These are phyloP conservation scores for Boeremia lycopersici DNA, from an alignment of 2,329 filamentous ascomycete species.

Conservation along the genomic window DNA sequence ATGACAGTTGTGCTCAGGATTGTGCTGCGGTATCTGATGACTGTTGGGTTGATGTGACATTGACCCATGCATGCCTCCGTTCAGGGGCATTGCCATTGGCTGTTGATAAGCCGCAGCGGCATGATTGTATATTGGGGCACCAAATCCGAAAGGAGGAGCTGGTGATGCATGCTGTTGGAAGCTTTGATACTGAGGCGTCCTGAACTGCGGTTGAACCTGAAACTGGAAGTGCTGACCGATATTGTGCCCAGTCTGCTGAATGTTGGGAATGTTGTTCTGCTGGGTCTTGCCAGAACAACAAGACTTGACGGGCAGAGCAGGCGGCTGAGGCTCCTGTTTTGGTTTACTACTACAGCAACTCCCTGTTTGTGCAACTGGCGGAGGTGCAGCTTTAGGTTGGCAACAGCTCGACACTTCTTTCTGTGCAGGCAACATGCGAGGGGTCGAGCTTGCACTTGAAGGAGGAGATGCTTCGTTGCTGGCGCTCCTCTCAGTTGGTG, in stretches of 20 bases:
- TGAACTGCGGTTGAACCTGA: conserved; percentile 29
- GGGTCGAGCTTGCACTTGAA: conserved; percentile 48
- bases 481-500: conserved; percentile 42
- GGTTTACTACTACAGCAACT: conserved; percentile 41
- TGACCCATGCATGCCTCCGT: conserved; percentile 13
- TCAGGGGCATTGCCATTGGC: conserved; percentile 44
- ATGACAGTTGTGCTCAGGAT: conserved; percentile 58
- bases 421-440: conserved; percentile 37
- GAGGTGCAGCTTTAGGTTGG: conserved; percentile 32
- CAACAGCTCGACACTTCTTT: conserved; percentile 41
- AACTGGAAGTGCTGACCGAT: conserved; percentile 27
- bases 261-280: conserved; percentile 5
- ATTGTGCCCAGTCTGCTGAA: conserved; percentile 17
- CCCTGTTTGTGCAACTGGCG: conserved; percentile 23
- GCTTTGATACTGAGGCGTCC: conserved; percentile 27
- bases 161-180: conserved; percentile 22
- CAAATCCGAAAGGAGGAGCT: conserved; percentile 36
- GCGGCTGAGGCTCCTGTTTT: conserved; percentile 21
- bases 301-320: conserved; percentile 31
- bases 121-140: conserved; percentile 44
- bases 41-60: conserved; percentile 34
- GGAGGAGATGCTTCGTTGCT: conserved; percentile 42
- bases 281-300: conserved; percentile 38
- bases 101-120: conserved; percentile 37
- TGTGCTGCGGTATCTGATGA: conserved; percentile 41